Evolutionary conservation across 2,329 filamentous ascomycete genomes (phyloP).

Genomic region (Apiospora sp.): DNA sequence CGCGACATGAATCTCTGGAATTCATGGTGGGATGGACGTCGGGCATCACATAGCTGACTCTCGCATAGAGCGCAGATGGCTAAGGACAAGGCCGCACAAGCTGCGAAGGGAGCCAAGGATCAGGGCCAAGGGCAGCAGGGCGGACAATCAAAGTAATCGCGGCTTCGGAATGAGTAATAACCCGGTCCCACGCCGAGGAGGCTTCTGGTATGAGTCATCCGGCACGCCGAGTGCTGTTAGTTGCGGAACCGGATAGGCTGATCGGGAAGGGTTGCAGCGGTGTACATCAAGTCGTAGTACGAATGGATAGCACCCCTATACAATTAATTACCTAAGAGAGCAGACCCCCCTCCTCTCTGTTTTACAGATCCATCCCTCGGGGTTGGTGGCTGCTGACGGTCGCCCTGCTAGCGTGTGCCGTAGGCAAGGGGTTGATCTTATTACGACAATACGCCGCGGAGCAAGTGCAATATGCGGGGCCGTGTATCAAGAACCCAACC

Average conservation of each 20-base stretch:
- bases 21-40: background rate
- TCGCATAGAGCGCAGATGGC: slow-evolving; percentile 23
- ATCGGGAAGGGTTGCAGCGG: background rate
- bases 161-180: no score
- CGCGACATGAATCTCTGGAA: background rate
- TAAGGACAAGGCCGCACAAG: slow-evolving; percentile 23
- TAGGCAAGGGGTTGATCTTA: no score
- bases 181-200: no score
- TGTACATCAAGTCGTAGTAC: background rate
- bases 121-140: slow-evolving; percentile 23
- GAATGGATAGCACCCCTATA: background rate
- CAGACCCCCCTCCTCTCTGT: background rate
- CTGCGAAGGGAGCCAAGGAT: background rate
- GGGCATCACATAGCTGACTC: background rate
- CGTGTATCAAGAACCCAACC: background rate
- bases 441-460: background rate
- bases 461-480: background rate
- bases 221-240: background rate
- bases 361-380: background rate
- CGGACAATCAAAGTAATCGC: background rate
- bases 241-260: background rate
- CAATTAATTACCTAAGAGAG: background rate
- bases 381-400: background rate
- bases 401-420: background rate
- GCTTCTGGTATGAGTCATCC: background rate